A percentile compares a stretch with the other conserved stretches of the same genome.
Conservation (phyloP, 768 basidiomycete genomes). For the Rhodotorula graminis region DNA sequence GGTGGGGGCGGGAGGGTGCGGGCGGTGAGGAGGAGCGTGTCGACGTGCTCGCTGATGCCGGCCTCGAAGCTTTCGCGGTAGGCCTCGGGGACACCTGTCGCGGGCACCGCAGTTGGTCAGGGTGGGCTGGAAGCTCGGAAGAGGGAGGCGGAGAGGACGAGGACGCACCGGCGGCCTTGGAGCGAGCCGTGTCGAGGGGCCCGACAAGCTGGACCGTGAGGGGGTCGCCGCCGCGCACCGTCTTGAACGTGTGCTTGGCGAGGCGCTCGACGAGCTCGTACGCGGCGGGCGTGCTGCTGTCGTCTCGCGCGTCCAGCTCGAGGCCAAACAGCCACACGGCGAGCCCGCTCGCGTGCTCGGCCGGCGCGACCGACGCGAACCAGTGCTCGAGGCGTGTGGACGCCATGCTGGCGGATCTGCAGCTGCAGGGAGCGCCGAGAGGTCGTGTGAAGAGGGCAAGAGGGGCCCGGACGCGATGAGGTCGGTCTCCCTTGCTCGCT, state of each 20-base stretch:
- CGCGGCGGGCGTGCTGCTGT: not conserved
- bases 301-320: too few relatives aligned
- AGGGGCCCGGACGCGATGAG: too few relatives aligned
- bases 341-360: not conserved
- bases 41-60: not conserved
- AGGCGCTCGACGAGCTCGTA: not conserved
- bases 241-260: not conserved
- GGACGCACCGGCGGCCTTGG: not conserved
- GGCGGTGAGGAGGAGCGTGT: not conserved
- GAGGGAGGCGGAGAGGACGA: too few relatives aligned
- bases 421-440: too few relatives aligned
- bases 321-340: not conserved
- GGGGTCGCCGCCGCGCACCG: too few relatives aligned
- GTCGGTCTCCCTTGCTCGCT: too few relatives aligned
- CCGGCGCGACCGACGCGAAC: not conserved
- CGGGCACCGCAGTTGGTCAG: fast-evolving
- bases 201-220: not conserved
- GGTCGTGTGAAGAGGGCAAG: too few relatives aligned
- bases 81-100: not conserved
- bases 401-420: too few relatives aligned
- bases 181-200: not conserved
- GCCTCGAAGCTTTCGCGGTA: not conserved
- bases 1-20: not conserved
- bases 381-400: not conserved
- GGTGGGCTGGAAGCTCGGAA: too few relatives aligned